Conservation (phyloP, 2,329 filamentous ascomycete species). For the Ophiostoma angusticollis region DNA sequence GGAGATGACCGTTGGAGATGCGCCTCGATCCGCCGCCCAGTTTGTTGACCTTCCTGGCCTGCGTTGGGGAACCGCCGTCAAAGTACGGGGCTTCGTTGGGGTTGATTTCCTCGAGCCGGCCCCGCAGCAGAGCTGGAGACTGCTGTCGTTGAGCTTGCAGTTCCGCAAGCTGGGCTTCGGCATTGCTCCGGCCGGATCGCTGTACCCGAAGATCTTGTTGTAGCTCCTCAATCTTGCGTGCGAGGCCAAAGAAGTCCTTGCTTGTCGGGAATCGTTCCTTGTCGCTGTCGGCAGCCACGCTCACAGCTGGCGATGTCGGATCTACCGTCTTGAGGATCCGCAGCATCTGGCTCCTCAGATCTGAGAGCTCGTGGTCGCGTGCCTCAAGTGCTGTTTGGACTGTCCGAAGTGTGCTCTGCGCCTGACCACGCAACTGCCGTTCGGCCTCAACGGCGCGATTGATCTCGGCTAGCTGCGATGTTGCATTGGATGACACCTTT, state of each 20-base stretch:
- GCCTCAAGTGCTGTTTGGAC: slow-evolving; percentile 68
- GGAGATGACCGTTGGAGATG: slow-evolving; percentile 47
- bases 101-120: slow-evolving; percentile 77
- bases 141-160: slow-evolving; percentile 60
- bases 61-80: slow-evolving; percentile 45
- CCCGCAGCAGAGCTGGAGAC: slow-evolving; percentile 34
- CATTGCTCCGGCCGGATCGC: slow-evolving; percentile 65
- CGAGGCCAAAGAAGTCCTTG: slow-evolving; percentile 52
- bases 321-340: slow-evolving; percentile 79
- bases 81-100: slow-evolving; percentile 59
- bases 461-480: slow-evolving; percentile 73
- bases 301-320: slow-evolving; percentile 53
- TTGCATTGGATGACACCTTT: slow-evolving; percentile 68
- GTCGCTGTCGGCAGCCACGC: slow-evolving; percentile 29
- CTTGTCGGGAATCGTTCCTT: slow-evolving; percentile 8
- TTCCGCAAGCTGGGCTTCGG: slow-evolving; percentile 70
- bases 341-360: slow-evolving; percentile 68
- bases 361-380: slow-evolving; percentile 66
- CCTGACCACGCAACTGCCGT: slow-evolving; percentile 69
- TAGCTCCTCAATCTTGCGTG: slow-evolving; percentile 74
- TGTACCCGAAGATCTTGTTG: slow-evolving; percentile 79
- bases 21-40: slow-evolving; percentile 37
- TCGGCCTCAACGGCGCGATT: slow-evolving; percentile 87
- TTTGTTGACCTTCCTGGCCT: slow-evolving; percentile 52
- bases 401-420: slow-evolving; percentile 72